Base-by-base conservation (phyloP, 495 filamentous ascomycete genomes). In the Xeromyces bisporus region DNA sequence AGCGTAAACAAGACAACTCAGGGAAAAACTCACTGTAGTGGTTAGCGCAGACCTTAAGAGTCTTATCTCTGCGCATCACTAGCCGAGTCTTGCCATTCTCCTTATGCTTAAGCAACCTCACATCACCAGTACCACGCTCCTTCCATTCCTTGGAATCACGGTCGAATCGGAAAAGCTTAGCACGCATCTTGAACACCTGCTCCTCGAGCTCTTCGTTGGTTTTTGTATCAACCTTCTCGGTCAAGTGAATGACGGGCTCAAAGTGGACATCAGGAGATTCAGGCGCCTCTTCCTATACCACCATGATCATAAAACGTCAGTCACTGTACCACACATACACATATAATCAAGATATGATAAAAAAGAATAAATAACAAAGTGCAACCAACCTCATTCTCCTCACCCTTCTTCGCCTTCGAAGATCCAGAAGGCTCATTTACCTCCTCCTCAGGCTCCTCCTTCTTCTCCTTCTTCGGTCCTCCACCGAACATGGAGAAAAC, bases 11-110 rank as follows among this genome's bases (percentile, higher is more conserved):
- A 2, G 15, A 18, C 7, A n/a, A 23, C 4, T 10, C 6, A 12
- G 12, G n/a, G 8, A 9, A n/a, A 3, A 28, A 46, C 82, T 51
- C 77, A 97, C 89, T 77, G 59, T 99, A 99, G 67, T 99, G 91
- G 65, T 99, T 99, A 50, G 91, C 91, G 76, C 91, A 99, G 59
- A 96, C 89, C 68, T 99, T 99, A 62, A 93, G 73, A 41, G 91
- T 96, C 78, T 94, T 93, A 63, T 99, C 91, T 50, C 91, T 69
- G 57, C 91, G 77, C 91, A 99, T 99, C 44, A 99, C 89, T 40
- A 99, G 67, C 37, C 91, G 73, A 33, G 84, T 93, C 77, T 96
- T 99, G 53, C 77, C 75, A 56, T 92, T 96, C 63, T 96, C 89
- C 69, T 79, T 80, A 64, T 99, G 91, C 73, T 94, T 99, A 48